Evolutionary conservation across 352 stramenopile genomes (phyloP).

Genomic region (Globisporangium alternatum): DNA sequence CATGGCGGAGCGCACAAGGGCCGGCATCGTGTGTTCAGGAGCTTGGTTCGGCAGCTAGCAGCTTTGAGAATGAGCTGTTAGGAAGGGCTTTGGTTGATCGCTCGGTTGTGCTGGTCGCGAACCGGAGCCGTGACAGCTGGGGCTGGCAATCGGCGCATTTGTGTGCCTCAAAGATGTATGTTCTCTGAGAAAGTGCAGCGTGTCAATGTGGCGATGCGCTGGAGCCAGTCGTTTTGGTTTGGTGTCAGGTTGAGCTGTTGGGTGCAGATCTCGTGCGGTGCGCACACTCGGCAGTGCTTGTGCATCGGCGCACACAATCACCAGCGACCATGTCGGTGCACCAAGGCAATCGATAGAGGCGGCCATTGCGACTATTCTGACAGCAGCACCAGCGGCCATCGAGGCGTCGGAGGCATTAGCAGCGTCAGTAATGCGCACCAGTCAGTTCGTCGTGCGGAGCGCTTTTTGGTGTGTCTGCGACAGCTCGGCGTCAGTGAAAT

Average conservation of each 20-base stretch:
- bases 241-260: no score
- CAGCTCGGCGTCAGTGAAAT: no score
- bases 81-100: not conserved
- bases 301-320: not conserved
- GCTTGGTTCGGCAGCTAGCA: not conserved
- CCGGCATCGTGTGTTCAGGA: constrained; percentile 5
- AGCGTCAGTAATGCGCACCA: no score
- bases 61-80: not conserved
- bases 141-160: not conserved
- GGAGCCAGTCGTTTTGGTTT: not conserved
- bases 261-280: not conserved
- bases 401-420: no score
- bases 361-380: no score
- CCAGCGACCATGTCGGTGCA: no score
- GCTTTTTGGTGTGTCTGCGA: no score
- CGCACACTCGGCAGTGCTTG: no score
- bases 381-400: no score
- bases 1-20: constrained; percentile 14
- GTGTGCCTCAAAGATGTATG: not conserved
- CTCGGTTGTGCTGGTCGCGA: not conserved
- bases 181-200: not conserved
- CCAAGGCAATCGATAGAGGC: no score
- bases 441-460: no score
- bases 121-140: not conserved
- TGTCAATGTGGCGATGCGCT: not conserved